phyloP scores from a whole-genome alignment of 148 eudicot species.

The Rhododendron molle region DNA sequence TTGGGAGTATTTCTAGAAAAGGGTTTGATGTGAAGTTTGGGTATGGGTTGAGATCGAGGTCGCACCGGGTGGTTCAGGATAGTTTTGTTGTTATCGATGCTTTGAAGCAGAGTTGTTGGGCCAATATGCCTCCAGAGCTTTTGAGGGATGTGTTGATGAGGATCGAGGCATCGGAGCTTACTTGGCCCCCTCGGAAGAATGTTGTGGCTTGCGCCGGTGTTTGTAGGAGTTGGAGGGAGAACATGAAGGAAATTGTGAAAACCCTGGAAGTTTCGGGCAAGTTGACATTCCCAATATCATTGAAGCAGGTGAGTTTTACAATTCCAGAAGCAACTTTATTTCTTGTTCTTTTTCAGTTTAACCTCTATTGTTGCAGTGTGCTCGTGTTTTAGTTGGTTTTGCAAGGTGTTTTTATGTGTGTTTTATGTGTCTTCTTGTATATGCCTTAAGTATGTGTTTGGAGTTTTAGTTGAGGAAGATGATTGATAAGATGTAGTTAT shows the following conservation, averaged over 20 bases:
- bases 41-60: constrained; percentile 68
- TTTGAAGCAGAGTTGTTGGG: constrained; percentile 87
- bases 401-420: background rate
- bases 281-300: constrained; percentile 83
- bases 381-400: background rate
- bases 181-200: constrained; percentile 66
- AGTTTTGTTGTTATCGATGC: constrained; percentile 49
- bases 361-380: background rate
- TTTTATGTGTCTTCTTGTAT: background rate
- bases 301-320: constrained; percentile 68
- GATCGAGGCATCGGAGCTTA: constrained; percentile 67
- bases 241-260: constrained; percentile 72
- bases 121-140: constrained; percentile 87
- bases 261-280: constrained; percentile 55
- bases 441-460: background rate
- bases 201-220: constrained; percentile 91
- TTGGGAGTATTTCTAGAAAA: constrained; percentile 73
- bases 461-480: background rate
- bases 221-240: constrained; percentile 86
- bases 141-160: constrained; percentile 80
- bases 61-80: constrained; percentile 70
- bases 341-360: background rate
- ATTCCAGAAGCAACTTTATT: background rate
- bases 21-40: constrained; percentile 65
- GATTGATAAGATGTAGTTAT: background rate